Evolutionary conservation across 805 yeast species (phyloP).

Genomic region (Candida caryicola): DNA sequence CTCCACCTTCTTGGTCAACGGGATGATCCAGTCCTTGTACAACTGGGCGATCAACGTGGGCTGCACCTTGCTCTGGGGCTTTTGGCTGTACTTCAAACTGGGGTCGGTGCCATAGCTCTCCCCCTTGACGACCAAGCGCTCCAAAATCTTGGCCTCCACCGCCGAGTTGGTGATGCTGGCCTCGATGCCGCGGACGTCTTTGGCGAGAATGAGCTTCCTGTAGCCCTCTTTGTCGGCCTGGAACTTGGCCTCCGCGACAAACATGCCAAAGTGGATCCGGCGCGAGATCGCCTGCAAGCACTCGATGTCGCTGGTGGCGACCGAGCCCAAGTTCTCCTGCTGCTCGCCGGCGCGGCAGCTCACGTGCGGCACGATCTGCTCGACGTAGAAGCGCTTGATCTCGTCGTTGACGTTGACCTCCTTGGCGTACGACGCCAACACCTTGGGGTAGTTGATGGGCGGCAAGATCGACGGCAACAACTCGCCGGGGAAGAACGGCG

Average conservation of each 20-base stretch:
- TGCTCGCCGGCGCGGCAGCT: constrained; percentile 70
- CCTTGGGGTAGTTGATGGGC: constrained; percentile 69
- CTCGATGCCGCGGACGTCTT: constrained; percentile 71
- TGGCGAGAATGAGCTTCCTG: constrained; percentile 58
- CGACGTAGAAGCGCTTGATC: constrained; percentile 66
- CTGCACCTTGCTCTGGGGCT: constrained; percentile 67
- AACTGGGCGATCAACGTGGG: constrained; percentile 80
- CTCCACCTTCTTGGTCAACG: constrained; percentile 92
- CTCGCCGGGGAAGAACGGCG: constrained; percentile 77
- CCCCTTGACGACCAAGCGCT: constrained; percentile 76
- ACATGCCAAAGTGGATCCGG: constrained; percentile 94
- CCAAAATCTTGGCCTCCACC: constrained; percentile 81
- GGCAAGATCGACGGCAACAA: constrained; percentile 76
- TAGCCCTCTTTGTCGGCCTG: constrained; percentile 62
- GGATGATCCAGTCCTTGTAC: constrained; percentile 86
- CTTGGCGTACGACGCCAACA: constrained; percentile 70
- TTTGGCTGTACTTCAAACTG: constrained; percentile 64
- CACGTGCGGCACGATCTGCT: constrained; percentile 71
- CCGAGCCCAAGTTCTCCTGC: constrained; percentile 82
- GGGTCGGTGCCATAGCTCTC: constrained; percentile 89
- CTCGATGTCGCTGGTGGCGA: constrained; percentile 81
- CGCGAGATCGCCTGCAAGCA: constrained; percentile 84
- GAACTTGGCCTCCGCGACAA: constrained; percentile 95
- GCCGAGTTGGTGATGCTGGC: constrained; percentile 80
- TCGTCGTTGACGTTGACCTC: constrained; percentile 73